Evolutionary conservation across 495 filamentous ascomycete species (phyloP).

Genomic region (Articulospora tetracladia): DNA sequence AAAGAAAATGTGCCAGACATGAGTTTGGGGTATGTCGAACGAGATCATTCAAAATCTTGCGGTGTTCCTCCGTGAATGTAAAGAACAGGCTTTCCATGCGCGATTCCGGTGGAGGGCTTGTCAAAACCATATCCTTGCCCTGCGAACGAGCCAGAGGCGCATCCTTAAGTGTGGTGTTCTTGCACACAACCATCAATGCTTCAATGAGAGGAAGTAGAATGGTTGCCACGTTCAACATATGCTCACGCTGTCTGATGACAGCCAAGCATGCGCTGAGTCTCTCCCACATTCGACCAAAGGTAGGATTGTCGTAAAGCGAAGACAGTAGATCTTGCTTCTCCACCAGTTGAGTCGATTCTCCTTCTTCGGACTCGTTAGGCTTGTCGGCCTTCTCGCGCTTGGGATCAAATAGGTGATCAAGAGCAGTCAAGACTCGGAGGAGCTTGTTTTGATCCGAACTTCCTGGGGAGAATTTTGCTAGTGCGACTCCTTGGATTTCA

Average conservation of each 20-base stretch:
- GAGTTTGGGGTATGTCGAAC: slow-evolving; percentile 91
- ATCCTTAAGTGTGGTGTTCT: slow-evolving; percentile 83
- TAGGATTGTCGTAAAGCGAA: slow-evolving; percentile 82
- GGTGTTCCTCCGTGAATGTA: slow-evolving; percentile 96
- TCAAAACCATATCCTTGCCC: slow-evolving; percentile 66
- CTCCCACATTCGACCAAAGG: slow-evolving; percentile 86
- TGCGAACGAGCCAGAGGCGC: slow-evolving; percentile 26
- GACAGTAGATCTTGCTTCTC: slow-evolving; percentile 79
- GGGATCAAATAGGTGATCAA: slow-evolving; percentile 91
- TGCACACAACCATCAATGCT: slow-evolving; percentile 97
- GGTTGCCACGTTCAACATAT: slow-evolving; percentile 94
- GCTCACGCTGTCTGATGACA: slow-evolving; percentile 84
- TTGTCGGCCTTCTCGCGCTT: slow-evolving; percentile 54
- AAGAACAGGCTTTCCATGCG: slow-evolving; percentile 92
- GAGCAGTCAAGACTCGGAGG: slow-evolving; percentile 85
- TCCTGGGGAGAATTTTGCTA: slow-evolving; percentile 92
- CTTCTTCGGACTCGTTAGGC: slow-evolving; percentile 40
- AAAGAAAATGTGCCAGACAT: slow-evolving; percentile 98
- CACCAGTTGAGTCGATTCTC: slow-evolving; percentile 47
- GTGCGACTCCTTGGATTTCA: slow-evolving; percentile 89
- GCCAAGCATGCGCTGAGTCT: slow-evolving; percentile 90
- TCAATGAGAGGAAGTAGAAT: slow-evolving; percentile 93
- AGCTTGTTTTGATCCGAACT: slow-evolving; percentile 95
- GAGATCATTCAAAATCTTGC: slow-evolving; percentile 96
- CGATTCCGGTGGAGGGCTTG: slow-evolving; percentile 75